Percentiles rank a stretch among this genome's conserved stretches.
Conservation (phyloP, 2,329 filamentous ascomycete species). For the Chrysoporthe puriensis region DNA sequence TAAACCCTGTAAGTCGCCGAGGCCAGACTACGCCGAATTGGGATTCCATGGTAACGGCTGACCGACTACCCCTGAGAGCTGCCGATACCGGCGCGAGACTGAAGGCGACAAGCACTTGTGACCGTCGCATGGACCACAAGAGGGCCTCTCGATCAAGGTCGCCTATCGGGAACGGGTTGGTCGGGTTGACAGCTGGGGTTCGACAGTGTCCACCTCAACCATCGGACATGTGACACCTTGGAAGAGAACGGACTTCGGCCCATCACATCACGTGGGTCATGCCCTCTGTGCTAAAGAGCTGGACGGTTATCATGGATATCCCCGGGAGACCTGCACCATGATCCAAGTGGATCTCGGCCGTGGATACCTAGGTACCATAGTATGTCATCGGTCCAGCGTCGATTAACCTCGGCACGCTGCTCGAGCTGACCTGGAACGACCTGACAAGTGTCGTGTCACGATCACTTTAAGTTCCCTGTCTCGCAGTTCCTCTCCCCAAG, state of each 20-base stretch:
- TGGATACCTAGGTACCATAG: background rate
- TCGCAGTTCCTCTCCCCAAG: no score
- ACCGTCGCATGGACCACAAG: background rate
- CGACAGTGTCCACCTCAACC: background rate
- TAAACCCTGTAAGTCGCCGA: background rate
- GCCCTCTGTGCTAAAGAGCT: background rate
- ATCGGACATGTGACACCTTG: conserved; percentile 1
- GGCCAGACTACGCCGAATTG: background rate
- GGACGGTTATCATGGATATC: conserved; percentile 7
- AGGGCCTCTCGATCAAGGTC: background rate
- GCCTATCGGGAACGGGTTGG: background rate
- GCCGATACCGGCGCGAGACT: conserved; percentile 13
- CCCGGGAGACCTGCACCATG: background rate
- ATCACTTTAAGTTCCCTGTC: no score
- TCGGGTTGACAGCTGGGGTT: no score
- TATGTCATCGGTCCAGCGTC: conserved; percentile 13
- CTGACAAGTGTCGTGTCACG: background rate
- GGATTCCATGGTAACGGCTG: background rate
- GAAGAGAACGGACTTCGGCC: background rate
- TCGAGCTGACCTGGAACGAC: background rate
- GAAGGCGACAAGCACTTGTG: background rate
- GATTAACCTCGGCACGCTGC: conserved; percentile 12
- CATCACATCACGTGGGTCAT: conserved; percentile 5
- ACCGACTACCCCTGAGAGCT: background rate
- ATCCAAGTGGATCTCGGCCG: conserved; percentile 10